Conservation (phyloP, 805 yeast genomes). For the Yamadazyma sp. region DNA sequence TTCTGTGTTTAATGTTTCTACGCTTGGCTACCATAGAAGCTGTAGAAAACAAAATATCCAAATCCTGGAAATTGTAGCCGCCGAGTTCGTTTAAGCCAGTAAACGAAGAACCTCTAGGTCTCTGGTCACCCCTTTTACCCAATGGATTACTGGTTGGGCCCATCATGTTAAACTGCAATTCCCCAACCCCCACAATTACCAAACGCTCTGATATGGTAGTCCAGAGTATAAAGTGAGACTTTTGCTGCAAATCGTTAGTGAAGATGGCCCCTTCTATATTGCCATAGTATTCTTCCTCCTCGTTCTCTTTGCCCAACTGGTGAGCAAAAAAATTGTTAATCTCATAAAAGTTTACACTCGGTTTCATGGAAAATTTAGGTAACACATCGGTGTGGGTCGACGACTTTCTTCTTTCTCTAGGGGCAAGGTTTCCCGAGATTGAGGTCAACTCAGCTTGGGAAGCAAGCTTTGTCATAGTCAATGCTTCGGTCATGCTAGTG, state of each 20-base stretch:
- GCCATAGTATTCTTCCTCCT: conserved; percentile 16
- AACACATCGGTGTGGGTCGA: conserved; percentile 14
- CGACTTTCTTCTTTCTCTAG: conserved; percentile 16
- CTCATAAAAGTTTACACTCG: conserved; percentile 17
- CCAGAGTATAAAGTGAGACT: conserved; percentile 37
- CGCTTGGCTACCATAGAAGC: conserved; percentile 30
- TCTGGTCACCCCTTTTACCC: conserved; percentile 15
- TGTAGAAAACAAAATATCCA: conserved; percentile 31
- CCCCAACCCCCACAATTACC: conserved; percentile 36
- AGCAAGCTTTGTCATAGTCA: conserved; percentile 22
- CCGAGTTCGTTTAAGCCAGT: conserved; percentile 39
- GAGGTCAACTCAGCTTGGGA: conserved; percentile 23
- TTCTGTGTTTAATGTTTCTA: conserved; percentile 13
- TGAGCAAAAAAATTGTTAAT: conserved; percentile 6
- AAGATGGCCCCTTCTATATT: conserved; percentile 38
- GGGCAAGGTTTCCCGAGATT: conserved; percentile 12
- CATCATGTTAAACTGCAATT: conserved; percentile 27
- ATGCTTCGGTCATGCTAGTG: conserved; percentile 26
- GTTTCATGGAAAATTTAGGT: conserved; percentile 37
- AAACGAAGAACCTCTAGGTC: conserved; percentile 36
- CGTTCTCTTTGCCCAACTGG: not conserved
- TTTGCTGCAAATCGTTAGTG: conserved; percentile 38
- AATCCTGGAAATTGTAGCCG: conserved; percentile 42
- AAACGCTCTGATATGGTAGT: conserved; percentile 18
- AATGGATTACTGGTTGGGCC: conserved; percentile 16